Evolutionary conservation across 306 rosid species (phyloP).

Genomic region (Vicia faba): DNA sequence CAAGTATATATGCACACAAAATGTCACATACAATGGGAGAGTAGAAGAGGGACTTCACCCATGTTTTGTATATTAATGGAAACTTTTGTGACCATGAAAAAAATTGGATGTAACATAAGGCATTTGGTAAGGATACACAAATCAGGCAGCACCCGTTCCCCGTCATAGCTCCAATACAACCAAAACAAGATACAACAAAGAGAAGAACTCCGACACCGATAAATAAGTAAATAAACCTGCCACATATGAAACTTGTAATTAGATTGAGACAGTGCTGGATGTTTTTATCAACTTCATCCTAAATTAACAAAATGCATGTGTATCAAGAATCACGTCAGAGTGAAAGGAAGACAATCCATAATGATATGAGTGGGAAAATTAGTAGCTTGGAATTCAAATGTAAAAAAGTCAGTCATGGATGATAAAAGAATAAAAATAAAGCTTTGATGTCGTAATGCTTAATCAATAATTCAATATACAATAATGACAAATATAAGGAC

Average conservation of each 20-base stretch:
- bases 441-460: no score
- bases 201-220: constrained; percentile 77
- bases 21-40: neutral
- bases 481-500: no score
- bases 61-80: neutral
- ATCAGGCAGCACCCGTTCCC: constrained; percentile 84
- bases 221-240: constrained; percentile 90
- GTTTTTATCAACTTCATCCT: constrained; percentile 27
- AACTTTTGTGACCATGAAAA: constrained; percentile 25
- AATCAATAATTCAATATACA: no score
- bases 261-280: constrained; percentile 28
- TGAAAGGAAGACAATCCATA: constrained; percentile 2
- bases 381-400: constrained; percentile 2
- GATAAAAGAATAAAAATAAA: no score
- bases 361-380: neutral
- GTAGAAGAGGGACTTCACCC: constrained; percentile 27
- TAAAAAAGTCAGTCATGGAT: no score
- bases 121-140: constrained; percentile 76
- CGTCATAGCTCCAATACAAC: constrained; percentile 76
- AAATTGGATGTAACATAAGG: neutral
- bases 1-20: constrained; percentile 13
- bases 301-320: neutral
- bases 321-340: neutral
- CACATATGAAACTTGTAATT: constrained; percentile 38
- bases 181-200: constrained; percentile 78